Base-by-base conservation (phyloP, 805 yeast species). In the Hanseniaspora lachancei region DNA sequence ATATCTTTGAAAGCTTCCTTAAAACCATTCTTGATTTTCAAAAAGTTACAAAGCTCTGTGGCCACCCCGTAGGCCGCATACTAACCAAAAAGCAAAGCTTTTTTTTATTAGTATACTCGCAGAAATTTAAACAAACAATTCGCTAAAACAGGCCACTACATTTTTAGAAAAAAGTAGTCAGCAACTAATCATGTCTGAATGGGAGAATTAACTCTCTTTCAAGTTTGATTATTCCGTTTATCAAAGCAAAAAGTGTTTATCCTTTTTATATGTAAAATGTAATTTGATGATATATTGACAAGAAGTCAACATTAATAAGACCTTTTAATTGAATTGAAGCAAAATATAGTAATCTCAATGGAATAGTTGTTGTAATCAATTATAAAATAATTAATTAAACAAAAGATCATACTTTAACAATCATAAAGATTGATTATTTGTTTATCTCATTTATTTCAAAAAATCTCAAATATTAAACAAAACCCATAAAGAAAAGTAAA, bases 131-230 rank as follows among this genome's bases (percentile, higher is more conserved):
- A 41, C 44, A 52, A 35, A 38, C 49, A 35, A 13, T 24, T 44
- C 15, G 23, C 40, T 52, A 52, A 44, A 52, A 44, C 41, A 38
- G 55, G 48, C 29, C 29, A 27, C 29, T 21, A 43, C n/a, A 15
- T 5, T 23, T 51, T 23, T 15, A 10, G 23, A 23, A 13, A 41
- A n/a, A 24, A 20, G 35, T 34, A 32, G 23, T 9, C 6, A 5
- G n/a, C 48, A 42, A 51, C 55, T 51, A 34, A 51, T 20, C 49
- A 44, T 20, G 44, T 36, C 44, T 21, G 13, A 13, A 20, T 52
- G 55, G 55, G 55, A 52, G 55, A 52, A 27, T 38, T 52, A 52
- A 34, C 55, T 52, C 55, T 52, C 55, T 44, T 36, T 38, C 10
- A 44, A 23, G 44, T 52, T 12, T 43, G 43, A 27, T 44, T n/a